These are phyloP conservation scores for Alternaria ventricosa DNA, from an alignment of 2,329 filamentous ascomycete species.

Conservation along the genomic window DNA sequence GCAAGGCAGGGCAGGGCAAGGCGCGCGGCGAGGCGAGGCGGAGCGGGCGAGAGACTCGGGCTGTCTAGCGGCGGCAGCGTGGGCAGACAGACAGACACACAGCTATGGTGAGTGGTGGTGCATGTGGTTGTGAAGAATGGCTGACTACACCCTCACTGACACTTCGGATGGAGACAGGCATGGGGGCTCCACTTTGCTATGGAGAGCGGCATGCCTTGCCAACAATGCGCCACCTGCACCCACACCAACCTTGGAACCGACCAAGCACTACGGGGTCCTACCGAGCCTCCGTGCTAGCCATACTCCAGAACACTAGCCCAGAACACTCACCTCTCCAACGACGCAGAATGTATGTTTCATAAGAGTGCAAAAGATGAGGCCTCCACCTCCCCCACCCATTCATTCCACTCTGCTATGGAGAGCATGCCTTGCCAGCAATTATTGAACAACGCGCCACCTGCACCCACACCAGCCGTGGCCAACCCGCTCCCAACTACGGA, in stretches of 20 bases:
- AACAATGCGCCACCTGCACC: conserved; percentile 14
- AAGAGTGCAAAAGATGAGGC: neutral
- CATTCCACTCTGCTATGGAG: conserved; percentile 12
- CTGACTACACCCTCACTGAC: neutral
- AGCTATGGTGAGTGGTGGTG: neutral
- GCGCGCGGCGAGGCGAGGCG: conserved; percentile 4
- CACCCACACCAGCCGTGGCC: neutral
- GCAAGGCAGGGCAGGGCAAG: conserved; percentile 12
- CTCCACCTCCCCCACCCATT: neutral
- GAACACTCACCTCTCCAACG: neutral
- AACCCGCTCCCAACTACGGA: neutral
- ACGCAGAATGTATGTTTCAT: neutral
- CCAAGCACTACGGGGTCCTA: conserved; percentile 8
- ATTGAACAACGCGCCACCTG: conserved; percentile 5
- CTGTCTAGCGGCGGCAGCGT: neutral
- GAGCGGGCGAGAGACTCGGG: neutral
- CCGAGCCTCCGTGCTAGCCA: neutral
- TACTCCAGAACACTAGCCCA: neutral
- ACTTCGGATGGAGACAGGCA: neutral
- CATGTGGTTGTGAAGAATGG: neutral
- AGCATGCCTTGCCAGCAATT: conserved; percentile 7
- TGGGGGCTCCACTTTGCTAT: conserved; percentile 10
- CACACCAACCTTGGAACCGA: neutral
- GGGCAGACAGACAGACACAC: neutral
- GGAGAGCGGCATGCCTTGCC: conserved; percentile 14